Evolutionary conservation across 768 basidiomycete genomes (phyloP), one percentile per base, ranked within the genome.

Genomic region (Rhodotorula babjevae): DNA sequence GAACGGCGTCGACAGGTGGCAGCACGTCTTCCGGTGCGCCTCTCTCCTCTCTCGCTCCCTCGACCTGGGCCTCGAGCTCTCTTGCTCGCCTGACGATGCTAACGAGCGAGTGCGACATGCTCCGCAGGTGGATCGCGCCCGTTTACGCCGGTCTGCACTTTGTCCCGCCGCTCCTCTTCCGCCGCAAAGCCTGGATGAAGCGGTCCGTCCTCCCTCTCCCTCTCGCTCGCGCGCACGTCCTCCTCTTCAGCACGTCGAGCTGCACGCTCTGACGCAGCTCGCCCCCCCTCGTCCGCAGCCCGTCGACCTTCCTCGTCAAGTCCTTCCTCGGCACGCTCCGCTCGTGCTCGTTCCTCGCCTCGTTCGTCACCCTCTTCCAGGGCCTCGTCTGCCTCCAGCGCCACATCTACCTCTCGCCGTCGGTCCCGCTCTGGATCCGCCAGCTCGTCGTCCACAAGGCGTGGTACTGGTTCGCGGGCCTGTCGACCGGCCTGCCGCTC

Each of bases 61-160:
- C 25, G n/a, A n/a, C n/a, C n/a, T n/a, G n/a, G n/a, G n/a, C n/a
- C n/a, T n/a, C n/a, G n/a, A n/a, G n/a, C n/a, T n/a, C 58, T 49
- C 31, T 10, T 2, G 15, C 42, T 25, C 18, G n/a, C n/a, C n/a
- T n/a, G n/a, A n/a, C n/a, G n/a, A n/a, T 25, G 16, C 21, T 4
- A 1, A 3, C 23, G 14, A 31, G 27, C 47, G 44, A 46, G 6
- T 18, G 31, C 7, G 7, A 27, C 56, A 23, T 16, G 31, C 31
- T 1, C 23, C 9, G 21, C 78, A 77, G 80, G n/a, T 82, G 78
- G 78, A 82, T 82, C 74, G 73, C 81, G 4, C 81, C 84, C 61
- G 83, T 84, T 27, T 98, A 98, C 77, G 89, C 91, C 31, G 93
- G 92, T 0, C 82, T 98, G 46, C 95, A 97, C 80, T 85, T 96